phyloP scores from a whole-genome alignment of 805 yeast genomes.

The Kodamaea leandrae region DNA sequence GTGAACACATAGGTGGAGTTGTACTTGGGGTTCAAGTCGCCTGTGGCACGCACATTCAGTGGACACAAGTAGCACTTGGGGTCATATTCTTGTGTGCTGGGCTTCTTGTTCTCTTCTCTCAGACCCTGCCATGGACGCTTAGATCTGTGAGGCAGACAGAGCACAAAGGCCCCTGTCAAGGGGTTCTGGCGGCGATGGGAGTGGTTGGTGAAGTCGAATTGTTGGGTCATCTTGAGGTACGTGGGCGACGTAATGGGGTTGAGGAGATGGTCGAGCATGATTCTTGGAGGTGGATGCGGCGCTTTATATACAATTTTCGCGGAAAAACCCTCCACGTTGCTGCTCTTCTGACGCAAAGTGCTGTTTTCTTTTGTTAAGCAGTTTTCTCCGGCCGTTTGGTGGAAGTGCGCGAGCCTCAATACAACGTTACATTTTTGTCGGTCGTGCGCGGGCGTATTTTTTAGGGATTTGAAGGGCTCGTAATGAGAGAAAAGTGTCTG shows the following conservation, averaged over 20 bases:
- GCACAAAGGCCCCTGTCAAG: slow-evolving; percentile 62
- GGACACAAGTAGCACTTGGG: slow-evolving; percentile 72
- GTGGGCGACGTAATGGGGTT: slow-evolving; percentile 21
- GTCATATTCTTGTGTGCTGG: slow-evolving; percentile 51
- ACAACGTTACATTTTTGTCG: slow-evolving; percentile 7
- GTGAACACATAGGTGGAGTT: slow-evolving; percentile 56
- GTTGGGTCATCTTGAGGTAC: slow-evolving; percentile 1
- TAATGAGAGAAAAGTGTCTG: background rate
- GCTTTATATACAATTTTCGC: background rate
- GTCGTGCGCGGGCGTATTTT: background rate
- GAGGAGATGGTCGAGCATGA: slow-evolving; percentile 19
- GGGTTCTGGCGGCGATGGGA: slow-evolving; percentile 73
- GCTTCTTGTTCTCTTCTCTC: slow-evolving; percentile 38
- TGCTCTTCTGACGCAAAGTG: background rate
- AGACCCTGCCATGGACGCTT: slow-evolving; percentile 83
- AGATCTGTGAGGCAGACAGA: slow-evolving; percentile 75
- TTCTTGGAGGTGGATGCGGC: background rate
- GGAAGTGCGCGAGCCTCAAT: background rate
- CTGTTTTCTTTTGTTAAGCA: background rate
- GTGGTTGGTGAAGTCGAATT: slow-evolving; percentile 51
- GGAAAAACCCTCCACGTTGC: background rate
- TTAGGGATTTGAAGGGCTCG: background rate
- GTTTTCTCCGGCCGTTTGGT: background rate
- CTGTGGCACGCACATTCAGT: slow-evolving; percentile 63
- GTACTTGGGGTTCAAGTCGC: slow-evolving; percentile 57